phyloP scores from a whole-genome alignment of 2,329 filamentous ascomycete genomes.

The Elsinoe ampelina region DNA sequence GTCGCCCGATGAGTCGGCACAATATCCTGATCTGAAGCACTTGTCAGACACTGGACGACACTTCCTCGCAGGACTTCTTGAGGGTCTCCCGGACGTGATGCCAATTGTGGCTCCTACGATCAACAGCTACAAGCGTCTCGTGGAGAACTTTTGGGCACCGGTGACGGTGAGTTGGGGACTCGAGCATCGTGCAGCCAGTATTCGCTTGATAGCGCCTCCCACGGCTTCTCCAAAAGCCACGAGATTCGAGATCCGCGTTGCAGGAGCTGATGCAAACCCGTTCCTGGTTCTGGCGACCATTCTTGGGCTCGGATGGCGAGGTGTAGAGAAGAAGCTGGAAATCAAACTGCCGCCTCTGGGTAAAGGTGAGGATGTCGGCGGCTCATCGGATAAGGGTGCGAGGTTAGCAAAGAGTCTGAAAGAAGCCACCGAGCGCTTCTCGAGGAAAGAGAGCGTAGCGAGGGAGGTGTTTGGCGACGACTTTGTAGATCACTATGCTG shows the following conservation, averaged over 20 bases:
- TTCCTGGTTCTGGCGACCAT: conserved; percentile 81
- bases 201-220: conserved; percentile 81
- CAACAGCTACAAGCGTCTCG: conserved; percentile 95
- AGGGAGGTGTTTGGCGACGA: conserved; percentile 87
- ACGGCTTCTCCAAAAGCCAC: conserved; percentile 77
- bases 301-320: conserved; percentile 79
- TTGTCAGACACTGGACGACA: conserved; percentile 84
- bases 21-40: conserved; percentile 64
- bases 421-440: conserved; percentile 75
- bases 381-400: conserved; percentile 59
- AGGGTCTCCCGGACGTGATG: conserved; percentile 90
- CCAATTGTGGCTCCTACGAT: conserved; percentile 87
- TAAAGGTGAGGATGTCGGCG: conserved; percentile 74
- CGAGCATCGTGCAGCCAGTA: conserved; percentile 86
- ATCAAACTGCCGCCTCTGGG: conserved; percentile 75
- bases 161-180: conserved; percentile 96
- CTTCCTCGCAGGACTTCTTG: conserved; percentile 83
- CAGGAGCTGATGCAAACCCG: conserved; percentile 88
- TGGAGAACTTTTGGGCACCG: conserved; percentile 98
- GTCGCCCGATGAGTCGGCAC: conserved; percentile 58
- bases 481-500: conserved; percentile 92
- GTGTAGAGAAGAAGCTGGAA: conserved; percentile 82
- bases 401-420: conserved; percentile 75
- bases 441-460: conserved; percentile 70
- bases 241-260: conserved; percentile 83